Percentiles rank a stretch among this genome's conserved stretches.
Conservation (phyloP, 2,329 filamentous ascomycete species). For the Eutypella sp. region DNA sequence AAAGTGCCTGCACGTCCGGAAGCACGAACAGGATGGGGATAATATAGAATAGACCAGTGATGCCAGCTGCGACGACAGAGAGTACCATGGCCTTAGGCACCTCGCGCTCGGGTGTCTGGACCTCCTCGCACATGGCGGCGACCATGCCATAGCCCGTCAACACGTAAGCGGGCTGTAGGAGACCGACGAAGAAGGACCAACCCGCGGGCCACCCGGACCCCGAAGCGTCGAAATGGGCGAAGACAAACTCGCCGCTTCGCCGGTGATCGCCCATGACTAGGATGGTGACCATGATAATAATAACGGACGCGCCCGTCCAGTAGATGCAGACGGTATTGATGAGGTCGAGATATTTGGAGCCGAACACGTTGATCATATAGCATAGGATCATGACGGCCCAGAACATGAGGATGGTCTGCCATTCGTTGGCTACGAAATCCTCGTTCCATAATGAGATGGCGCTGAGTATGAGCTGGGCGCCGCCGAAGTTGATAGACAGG, state of each 20-base stretch:
- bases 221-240: constrained; percentile 63
- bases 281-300: constrained; percentile 46
- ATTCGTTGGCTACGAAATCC: constrained; percentile 60
- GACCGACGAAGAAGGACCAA: constrained; percentile 69
- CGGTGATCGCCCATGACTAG: constrained; percentile 54
- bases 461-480: constrained; percentile 60
- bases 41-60: constrained; percentile 63
- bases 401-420: constrained; percentile 67
- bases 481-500: constrained; percentile 64
- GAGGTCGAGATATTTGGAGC: constrained; percentile 53
- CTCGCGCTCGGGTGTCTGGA: constrained; percentile 62
- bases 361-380: constrained; percentile 61
- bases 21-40: constrained; percentile 73
- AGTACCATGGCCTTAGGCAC: constrained; percentile 68
- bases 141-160: constrained; percentile 67
- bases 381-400: constrained; percentile 66
- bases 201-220: constrained; percentile 61
- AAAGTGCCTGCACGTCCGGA: constrained; percentile 59
- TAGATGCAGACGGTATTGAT: constrained; percentile 71
- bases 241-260: constrained; percentile 59
- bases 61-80: constrained; percentile 60
- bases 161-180: constrained; percentile 61
- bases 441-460: constrained; percentile 68
- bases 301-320: constrained; percentile 61
- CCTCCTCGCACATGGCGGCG: constrained; percentile 67